Evolutionary conservation across 306 rosid genomes (phyloP).

Genomic region (Inga laurina): DNA sequence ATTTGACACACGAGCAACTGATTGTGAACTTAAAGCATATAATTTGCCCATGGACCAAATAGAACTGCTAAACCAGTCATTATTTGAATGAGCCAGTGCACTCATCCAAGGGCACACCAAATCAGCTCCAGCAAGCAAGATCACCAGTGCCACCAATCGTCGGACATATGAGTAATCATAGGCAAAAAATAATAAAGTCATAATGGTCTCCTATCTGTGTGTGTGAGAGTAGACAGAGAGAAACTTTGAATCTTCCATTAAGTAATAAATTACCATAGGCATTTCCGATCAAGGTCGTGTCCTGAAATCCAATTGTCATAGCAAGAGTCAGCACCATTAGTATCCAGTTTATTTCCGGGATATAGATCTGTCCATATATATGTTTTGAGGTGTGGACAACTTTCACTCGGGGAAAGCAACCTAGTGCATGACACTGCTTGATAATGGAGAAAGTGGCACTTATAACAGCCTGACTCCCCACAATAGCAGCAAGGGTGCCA

Average conservation of each 20-base stretch:
- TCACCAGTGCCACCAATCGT: neutral
- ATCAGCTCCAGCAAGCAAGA: neutral
- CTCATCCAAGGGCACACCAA: conserved; percentile 14
- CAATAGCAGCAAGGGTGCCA: conserved; percentile 84
- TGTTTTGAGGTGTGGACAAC: conserved; percentile 87
- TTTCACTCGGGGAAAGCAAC: conserved; percentile 93
- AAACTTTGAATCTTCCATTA: neutral
- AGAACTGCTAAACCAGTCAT: conserved; percentile 2
- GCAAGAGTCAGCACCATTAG: conserved; percentile 87
- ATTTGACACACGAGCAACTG: neutral
- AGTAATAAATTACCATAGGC: conserved; percentile 68
- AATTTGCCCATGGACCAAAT: conserved; percentile 18
- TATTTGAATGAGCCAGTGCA: conserved; percentile 2
- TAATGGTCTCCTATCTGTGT: neutral
- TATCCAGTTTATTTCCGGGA: conserved; percentile 94
- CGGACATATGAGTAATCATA: conserved; percentile 8
- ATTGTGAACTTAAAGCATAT: conserved; percentile 8
- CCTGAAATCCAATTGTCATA: conserved; percentile 79
- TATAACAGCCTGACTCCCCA: conserved; percentile 93
- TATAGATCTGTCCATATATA: conserved; percentile 79
- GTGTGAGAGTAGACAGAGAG: neutral
- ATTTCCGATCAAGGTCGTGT: conserved; percentile 78
- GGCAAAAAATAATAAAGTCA: neutral
- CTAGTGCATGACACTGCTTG: conserved; percentile 90
- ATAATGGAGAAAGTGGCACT: conserved; percentile 86